Conservation (phyloP, 1,284 basidiomycete species). For the Leccinum huronense region DNA sequence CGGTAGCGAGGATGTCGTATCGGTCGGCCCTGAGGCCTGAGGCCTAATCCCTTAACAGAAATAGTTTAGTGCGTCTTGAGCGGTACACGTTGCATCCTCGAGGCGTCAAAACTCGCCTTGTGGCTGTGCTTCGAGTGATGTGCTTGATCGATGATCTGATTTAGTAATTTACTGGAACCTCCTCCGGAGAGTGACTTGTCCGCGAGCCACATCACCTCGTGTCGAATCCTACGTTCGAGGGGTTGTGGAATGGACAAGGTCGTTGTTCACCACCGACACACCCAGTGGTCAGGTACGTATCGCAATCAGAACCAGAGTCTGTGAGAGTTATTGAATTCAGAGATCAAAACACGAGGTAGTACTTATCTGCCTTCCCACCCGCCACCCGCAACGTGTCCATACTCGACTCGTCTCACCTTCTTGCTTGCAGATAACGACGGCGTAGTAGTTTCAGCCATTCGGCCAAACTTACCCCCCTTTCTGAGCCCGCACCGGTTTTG, state of each 20-base stretch:
- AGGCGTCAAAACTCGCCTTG: slow-evolving; percentile 16
- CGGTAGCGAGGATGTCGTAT: slow-evolving; percentile 6
- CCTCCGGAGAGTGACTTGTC: background rate
- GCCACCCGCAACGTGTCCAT: slow-evolving; percentile 14
- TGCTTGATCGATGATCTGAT: background rate
- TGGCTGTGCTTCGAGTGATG: slow-evolving; percentile 18
- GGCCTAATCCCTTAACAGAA: background rate
- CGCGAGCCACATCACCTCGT: background rate
- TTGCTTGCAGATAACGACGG: slow-evolving; percentile 1
- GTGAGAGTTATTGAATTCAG: slow-evolving; percentile 4
- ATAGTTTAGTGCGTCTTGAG: slow-evolving; percentile 5
- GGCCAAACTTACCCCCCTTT: slow-evolving; percentile 6
- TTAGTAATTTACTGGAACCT: background rate
- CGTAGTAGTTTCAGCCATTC: slow-evolving; percentile 10
- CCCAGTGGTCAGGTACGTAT: slow-evolving; percentile 6
- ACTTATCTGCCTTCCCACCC: slow-evolving; percentile 6
- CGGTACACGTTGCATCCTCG: slow-evolving; percentile 26
- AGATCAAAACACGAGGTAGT: slow-evolving; percentile 25
- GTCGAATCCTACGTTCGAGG: background rate
- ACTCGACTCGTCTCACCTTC: slow-evolving; percentile 7
- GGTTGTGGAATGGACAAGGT: slow-evolving; percentile 2
- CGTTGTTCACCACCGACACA: background rate
- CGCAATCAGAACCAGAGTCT: background rate
- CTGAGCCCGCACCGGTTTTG: background rate
- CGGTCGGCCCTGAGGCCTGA: background rate